Evolutionary conservation across 352 stramenopile genomes (phyloP).

Genomic region (Phytopythium sindhum): DNA sequence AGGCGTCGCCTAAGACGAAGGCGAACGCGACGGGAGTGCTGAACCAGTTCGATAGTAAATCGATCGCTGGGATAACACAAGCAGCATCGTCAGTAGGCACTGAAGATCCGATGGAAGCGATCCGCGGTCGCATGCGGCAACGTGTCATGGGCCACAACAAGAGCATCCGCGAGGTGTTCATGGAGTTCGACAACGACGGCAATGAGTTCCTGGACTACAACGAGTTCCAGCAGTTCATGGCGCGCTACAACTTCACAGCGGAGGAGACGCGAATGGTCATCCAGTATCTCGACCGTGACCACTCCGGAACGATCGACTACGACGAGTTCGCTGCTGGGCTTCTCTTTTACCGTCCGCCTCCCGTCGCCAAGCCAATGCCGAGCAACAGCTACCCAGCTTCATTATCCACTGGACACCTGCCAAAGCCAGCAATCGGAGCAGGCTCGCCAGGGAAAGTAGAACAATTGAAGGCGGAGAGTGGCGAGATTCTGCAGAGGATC

Average conservation of each 20-base stretch:
- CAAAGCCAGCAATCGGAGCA: conserved; percentile 10
- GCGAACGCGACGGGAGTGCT: conserved; percentile 11
- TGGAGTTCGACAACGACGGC: conserved; percentile 59
- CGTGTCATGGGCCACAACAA: conserved; percentile 71
- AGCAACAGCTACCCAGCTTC: not conserved
- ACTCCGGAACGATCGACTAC: conserved; percentile 68
- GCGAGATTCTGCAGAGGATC: conserved; percentile 19
- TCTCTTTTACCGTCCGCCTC: conserved; percentile 54
- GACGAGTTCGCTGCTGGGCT: conserved; percentile 65
- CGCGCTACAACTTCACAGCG: conserved; percentile 44
- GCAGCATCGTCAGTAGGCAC: conserved; percentile 9
- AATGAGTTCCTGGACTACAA: conserved; percentile 61
- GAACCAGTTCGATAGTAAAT: not conserved
- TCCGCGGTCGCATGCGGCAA: conserved; percentile 52
- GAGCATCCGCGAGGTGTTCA: conserved; percentile 67
- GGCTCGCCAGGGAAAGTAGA: conserved; percentile 1
- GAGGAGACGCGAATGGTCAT: conserved; percentile 45
- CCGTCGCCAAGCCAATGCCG: not conserved
- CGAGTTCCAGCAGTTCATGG: conserved; percentile 72
- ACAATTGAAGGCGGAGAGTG: not conserved
- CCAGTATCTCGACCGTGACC: conserved; percentile 51
- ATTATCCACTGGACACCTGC: not conserved
- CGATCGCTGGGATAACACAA: not conserved
- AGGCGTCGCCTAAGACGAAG: conserved; percentile 10
- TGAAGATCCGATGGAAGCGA: conserved; percentile 46